Conservation (phyloP, 2,329 filamentous ascomycete genomes). For the Periconia digitata region DNA sequence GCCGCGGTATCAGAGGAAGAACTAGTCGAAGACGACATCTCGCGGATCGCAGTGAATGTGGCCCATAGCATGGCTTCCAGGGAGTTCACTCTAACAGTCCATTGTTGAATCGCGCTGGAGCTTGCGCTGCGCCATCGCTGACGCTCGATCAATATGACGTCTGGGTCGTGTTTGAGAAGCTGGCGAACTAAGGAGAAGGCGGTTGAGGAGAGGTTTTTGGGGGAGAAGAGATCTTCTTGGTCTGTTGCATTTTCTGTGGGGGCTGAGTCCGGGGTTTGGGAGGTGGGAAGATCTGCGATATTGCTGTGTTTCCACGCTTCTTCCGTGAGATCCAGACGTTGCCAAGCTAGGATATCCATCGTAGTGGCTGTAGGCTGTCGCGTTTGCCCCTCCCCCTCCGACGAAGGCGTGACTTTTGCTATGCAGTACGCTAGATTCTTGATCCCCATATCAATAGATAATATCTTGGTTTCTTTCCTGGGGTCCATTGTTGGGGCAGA, state of each 20-base stretch:
- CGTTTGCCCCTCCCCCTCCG: too few relatives aligned
- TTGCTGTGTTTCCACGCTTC: slow-evolving; percentile 7
- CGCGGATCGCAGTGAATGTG: slow-evolving; percentile 58
- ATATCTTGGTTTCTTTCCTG: slow-evolving; percentile 49
- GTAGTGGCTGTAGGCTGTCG: slow-evolving; percentile 6
- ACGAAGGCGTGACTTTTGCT: slow-evolving; percentile 44
- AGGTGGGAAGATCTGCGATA: not conserved
- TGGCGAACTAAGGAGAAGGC: slow-evolving; percentile 58
- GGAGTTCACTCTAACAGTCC: slow-evolving; percentile 80
- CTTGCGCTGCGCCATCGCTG: slow-evolving; percentile 68
- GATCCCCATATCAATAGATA: slow-evolving; percentile 85
- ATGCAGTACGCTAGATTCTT: slow-evolving; percentile 77
- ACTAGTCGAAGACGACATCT: not conserved
- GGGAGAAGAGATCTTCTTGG: slow-evolving; percentile 51
- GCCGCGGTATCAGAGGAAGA: not conserved
- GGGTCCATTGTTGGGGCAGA: slow-evolving; percentile 2
- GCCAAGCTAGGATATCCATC: slow-evolving; percentile 34
- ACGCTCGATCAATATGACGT: slow-evolving; percentile 70
- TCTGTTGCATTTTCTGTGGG: not conserved
- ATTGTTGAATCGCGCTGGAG: slow-evolving; percentile 69
- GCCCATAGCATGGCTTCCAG: slow-evolving; percentile 82
- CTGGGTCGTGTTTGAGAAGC: slow-evolving; percentile 59
- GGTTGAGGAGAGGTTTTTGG: slow-evolving; percentile 54
- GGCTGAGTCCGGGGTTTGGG: not conserved
- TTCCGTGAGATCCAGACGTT: slow-evolving; percentile 31